Conservation (phyloP, 768 basidiomycete species). For the Collybiopsis confluens region DNA sequence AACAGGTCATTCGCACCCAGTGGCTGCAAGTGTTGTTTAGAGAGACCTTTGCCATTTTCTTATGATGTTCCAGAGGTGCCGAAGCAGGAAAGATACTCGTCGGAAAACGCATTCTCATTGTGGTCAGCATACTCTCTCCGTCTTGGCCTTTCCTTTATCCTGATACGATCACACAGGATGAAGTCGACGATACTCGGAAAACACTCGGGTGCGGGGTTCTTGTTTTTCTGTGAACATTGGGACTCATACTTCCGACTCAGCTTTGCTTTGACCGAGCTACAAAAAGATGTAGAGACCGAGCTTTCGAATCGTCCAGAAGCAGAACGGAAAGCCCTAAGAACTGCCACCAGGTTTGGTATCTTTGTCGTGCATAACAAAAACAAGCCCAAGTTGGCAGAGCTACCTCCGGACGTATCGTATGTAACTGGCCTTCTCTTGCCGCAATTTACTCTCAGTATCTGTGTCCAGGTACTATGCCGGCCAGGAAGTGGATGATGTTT, state of each 20-base stretch:
- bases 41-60: neutral
- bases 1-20: conserved; percentile 89
- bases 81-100: conserved; percentile 66
- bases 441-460: conserved; percentile 2
- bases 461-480: conserved; percentile 71
- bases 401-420: conserved; percentile 66
- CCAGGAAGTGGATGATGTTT: conserved; percentile 66
- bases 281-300: conserved; percentile 81
- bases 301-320: conserved; percentile 60
- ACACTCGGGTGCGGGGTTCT: conserved; percentile 69
- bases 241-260: conserved; percentile 38
- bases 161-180: conserved; percentile 48
- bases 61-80: conserved; percentile 43
- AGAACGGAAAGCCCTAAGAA: conserved; percentile 64
- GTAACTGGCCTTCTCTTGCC: conserved; percentile 17
- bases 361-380: conserved; percentile 96
- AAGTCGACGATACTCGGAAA: conserved; percentile 85
- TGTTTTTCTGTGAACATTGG: neutral
- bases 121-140: conserved; percentile 45
- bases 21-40: conserved; percentile 79
- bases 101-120: conserved; percentile 77
- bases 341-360: conserved; percentile 76
- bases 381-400: conserved; percentile 75
- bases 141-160: neutral
- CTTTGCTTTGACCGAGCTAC: conserved; percentile 86